Evolutionary conservation across 495 filamentous ascomycete genomes (phyloP), one percentile per base, ranked within the genome.

Genomic region (Cairneyella variabilis): DNA sequence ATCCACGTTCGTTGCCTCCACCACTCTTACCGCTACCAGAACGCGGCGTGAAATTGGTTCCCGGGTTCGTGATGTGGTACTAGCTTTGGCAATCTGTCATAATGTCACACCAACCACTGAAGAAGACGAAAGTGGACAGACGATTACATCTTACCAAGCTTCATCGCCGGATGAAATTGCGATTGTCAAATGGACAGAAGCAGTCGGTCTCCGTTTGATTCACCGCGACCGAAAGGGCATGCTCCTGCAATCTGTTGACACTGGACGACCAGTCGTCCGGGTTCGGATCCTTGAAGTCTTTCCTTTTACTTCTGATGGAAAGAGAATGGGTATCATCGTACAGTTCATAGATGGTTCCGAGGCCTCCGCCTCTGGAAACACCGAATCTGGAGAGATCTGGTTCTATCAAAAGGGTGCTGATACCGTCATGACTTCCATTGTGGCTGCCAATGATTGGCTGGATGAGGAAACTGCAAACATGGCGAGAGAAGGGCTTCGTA

Each of bases 381-480:
- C 57, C 27, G 58, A 61, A 3, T 73, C 71, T 30, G 77, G 81
- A 23, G 91, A 97, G 61, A 91, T 97, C 20, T 97, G 93, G 90
- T 99, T 99, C 69, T 99, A 90, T 62, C 91, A 99, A 57, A 99
- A 99, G 67, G 95, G 95, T 22, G 95, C 95, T 6, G 95, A 99
- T 65, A 97, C 95, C 0, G 91, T 97, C 39, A 99, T 99, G 95
- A 76, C 83, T 14, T 78, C 86, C 11, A 97, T 99, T 56, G 95
- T 99, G 23, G 88, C 85, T 12, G 79, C 90, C 11, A 97, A 97
- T 63, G 93, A 97, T 73, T 99, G 95, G 95, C 80, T 99, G 2
- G 95, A 97, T 52, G 95, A 99, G 63, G 95, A 99, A 66, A 97
- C 92, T 2, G 88, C 89, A 2, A 99, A 99, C 62, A 97, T 99